Base-by-base conservation (phyloP, 257 asterid genomes). In the Scutellaria baicalensis region DNA sequence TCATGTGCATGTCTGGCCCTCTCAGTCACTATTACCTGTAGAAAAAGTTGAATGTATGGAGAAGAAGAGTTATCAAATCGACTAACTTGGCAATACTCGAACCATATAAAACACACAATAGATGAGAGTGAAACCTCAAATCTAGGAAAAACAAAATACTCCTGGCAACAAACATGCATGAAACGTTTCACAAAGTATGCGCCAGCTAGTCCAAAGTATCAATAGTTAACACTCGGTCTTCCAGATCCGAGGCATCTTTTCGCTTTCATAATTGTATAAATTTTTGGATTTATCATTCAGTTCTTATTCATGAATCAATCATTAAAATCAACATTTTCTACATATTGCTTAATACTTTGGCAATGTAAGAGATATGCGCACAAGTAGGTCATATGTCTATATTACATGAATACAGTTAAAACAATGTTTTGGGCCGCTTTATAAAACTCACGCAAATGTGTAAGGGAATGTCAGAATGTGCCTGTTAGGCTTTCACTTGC, bases 1-100 rank as follows among this genome's bases (percentile, higher is more conserved):
- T 91, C 96, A 71, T 82, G 83, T 69, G 97, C 99, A 72, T 94
- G 97, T 6, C 96, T 93, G 13, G 92, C 88, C 81, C 96, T 89
- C 81, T 89, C 89, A 33, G 99, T 94, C 81, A 89, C 86, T 71
- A 80, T 74, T 62, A 89, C 99, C 99, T 93, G 86, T 63, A 65
- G 17, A 75, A 65, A 50, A 69, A 79, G 59, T 9, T 69, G 63
- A 50, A 57, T 11, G 13, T 31, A 12, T 18, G 42, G 65, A 47
- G 55, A 66, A 58, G n/a, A 72, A 55, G 40, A 63, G 17, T 50
- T 55, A 68, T 59, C 59, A 33, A 49, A 66, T 73, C 20, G 42
- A 63, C 42, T 23, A 35, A 48, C 70, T 66, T 65, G 72, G 10
- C 33, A 63, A 13, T 21, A 14, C 8, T 48, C 62, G 45, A 68